phyloP scores from a whole-genome alignment of 2,329 filamentous ascomycete species.

The Domatiomyces catenatus region DNA sequence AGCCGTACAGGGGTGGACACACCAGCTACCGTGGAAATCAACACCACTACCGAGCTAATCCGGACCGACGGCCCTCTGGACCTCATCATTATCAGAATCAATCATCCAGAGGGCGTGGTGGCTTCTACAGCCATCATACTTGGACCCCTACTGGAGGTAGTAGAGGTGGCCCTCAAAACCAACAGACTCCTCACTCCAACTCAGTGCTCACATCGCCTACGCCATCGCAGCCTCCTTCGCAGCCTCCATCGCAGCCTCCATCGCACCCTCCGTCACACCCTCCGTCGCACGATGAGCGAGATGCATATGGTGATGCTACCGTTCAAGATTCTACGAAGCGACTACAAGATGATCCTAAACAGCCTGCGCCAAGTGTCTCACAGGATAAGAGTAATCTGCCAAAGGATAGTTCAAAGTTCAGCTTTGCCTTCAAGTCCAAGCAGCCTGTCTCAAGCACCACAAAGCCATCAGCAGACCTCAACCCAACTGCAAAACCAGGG shows the following conservation, averaged over 20 bases:
- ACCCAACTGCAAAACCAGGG: slow-evolving; percentile 21
- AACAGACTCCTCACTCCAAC: slow-evolving; percentile 24
- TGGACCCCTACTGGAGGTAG: slow-evolving; percentile 48
- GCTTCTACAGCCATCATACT: slow-evolving; percentile 52
- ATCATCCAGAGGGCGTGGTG: slow-evolving; percentile 36
- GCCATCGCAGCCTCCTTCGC: slow-evolving; percentile 20
- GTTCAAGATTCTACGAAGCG: slow-evolving; percentile 49
- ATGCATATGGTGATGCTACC: slow-evolving; percentile 33
- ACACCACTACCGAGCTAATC: slow-evolving; percentile 40
- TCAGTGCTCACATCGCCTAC: slow-evolving; percentile 21
- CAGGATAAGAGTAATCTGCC: slow-evolving; percentile 37
- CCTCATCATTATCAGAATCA: not conserved
- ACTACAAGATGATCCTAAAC: slow-evolving; percentile 45
- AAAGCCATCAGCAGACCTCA: slow-evolving; percentile 36
- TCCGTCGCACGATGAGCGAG: not conserved
- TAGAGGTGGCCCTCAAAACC: slow-evolving; percentile 22
- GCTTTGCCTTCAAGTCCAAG: slow-evolving; percentile 82
- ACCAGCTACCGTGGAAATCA: slow-evolving; percentile 27
- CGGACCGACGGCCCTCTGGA: slow-evolving; percentile 3
- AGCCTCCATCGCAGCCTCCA: slow-evolving; percentile 24
- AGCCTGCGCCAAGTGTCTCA: slow-evolving; percentile 39
- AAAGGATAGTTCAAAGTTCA: slow-evolving; percentile 56
- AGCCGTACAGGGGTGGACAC: slow-evolving; percentile 25
- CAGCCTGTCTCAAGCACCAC: slow-evolving; percentile 41
- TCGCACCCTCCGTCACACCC: slow-evolving; percentile 40